phyloP scores from a whole-genome alignment of 495 filamentous ascomycete genomes.

The Poronia punctata region DNA sequence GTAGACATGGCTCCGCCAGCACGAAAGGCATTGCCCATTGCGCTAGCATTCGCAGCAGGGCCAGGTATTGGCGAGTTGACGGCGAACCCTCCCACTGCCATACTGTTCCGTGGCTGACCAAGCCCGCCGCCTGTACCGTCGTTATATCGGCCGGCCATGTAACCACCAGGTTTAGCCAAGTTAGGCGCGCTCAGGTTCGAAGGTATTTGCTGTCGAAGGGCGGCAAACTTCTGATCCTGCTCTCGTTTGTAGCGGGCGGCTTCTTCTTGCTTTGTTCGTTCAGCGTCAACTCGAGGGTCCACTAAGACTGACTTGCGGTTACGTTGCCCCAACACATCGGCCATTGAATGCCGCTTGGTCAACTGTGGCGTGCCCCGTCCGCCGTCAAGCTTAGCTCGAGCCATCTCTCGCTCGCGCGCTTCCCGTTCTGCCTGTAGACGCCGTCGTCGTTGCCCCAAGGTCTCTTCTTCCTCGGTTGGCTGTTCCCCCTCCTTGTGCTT shows the following conservation, averaged over 20 bases:
- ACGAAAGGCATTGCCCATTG: slow-evolving; percentile 15
- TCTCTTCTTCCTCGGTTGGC: slow-evolving; percentile 65
- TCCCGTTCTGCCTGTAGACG: slow-evolving; percentile 70
- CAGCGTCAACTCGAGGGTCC: slow-evolving; percentile 19
- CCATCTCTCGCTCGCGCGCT: slow-evolving; percentile 42
- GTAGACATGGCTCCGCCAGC: slow-evolving; percentile 11
- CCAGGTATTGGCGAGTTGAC: slow-evolving; percentile 3
- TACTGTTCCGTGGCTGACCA: slow-evolving; percentile 17
- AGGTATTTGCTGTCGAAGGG: slow-evolving; percentile 36
- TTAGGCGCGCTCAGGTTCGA: slow-evolving; percentile 25
- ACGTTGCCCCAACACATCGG: slow-evolving; percentile 18
- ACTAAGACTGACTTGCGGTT: slow-evolving; percentile 11
- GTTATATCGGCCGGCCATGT: slow-evolving; percentile 45
- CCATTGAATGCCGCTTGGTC: slow-evolving; percentile 23
- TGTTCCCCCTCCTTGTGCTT: slow-evolving; percentile 27
- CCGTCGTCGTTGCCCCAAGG: slow-evolving; percentile 75
- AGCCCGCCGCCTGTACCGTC: slow-evolving; percentile 39
- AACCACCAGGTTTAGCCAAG: slow-evolving; percentile 34
- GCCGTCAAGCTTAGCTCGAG: slow-evolving; percentile 7
- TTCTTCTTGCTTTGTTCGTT: slow-evolving; percentile 26
- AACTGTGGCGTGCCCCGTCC: slow-evolving; percentile 7
- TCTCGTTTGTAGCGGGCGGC: slow-evolving; percentile 23
- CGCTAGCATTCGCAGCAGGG: slow-evolving; percentile 13
- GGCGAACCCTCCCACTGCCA: slow-evolving; percentile 15
- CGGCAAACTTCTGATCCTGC: slow-evolving; percentile 34